Conservation (phyloP, 2,329 filamentous ascomycete species). For the Amylocarpus encephaloides region DNA sequence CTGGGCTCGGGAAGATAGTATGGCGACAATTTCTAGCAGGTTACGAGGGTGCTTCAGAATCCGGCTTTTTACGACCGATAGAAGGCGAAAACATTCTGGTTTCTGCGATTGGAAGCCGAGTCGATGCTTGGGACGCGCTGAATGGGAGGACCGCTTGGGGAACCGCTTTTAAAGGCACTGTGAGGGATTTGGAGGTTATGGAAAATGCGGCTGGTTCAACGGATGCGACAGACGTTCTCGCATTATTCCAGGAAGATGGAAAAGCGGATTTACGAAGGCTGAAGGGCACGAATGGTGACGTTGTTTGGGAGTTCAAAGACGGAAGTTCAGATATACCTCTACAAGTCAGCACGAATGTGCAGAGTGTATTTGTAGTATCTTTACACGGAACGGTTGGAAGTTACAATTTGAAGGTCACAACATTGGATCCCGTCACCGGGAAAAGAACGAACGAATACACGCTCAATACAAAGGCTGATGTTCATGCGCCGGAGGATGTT, state of each 20-base stretch:
- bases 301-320: slow-evolving; percentile 74
- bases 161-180: slow-evolving; percentile 48
- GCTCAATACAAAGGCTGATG: slow-evolving; percentile 68
- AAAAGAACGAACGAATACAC: slow-evolving; percentile 64
- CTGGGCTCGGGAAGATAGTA: slow-evolving; percentile 72
- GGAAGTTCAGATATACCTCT: slow-evolving; percentile 63
- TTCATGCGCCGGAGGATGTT: slow-evolving; percentile 57
- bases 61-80: slow-evolving; percentile 57
- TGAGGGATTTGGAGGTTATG: slow-evolving; percentile 71
- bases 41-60: slow-evolving; percentile 29
- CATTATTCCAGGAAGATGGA: slow-evolving; percentile 53
- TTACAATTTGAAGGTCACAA: slow-evolving; percentile 69
- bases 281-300: slow-evolving; percentile 62
- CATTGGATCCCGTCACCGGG: slow-evolving; percentile 67
- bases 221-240: slow-evolving; percentile 63
- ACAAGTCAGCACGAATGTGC: slow-evolving; percentile 63
- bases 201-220: slow-evolving; percentile 49
- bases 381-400: slow-evolving; percentile 64
- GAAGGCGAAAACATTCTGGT: slow-evolving; percentile 73
- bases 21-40: slow-evolving; percentile 75
- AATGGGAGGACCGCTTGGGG: slow-evolving; percentile 77
- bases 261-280: slow-evolving; percentile 61
- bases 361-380: slow-evolving; percentile 70
- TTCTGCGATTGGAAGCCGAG: slow-evolving; percentile 61
- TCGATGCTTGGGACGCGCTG: slow-evolving; percentile 77